phyloP scores from a whole-genome alignment of 139 green algal species.

The Tetradesmus lagerheimii region DNA sequence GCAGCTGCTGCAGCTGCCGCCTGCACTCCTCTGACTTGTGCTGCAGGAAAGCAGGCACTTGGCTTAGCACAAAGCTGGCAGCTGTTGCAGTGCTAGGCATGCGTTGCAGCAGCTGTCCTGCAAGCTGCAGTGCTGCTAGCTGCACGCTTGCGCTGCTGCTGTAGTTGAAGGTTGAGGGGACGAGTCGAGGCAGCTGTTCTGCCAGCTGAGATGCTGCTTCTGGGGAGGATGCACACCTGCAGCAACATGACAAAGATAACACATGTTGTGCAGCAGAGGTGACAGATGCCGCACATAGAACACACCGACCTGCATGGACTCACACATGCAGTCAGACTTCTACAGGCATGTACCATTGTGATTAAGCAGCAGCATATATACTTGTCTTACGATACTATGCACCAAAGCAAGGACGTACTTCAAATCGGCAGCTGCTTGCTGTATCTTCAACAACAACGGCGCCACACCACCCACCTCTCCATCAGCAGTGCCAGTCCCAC shows the following conservation, averaged over 20 bases:
- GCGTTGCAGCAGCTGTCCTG: conserved; percentile 7
- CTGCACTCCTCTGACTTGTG: not conserved
- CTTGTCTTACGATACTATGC: too few relatives aligned
- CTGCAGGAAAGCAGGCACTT: conserved; percentile 5
- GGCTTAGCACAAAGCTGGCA: not conserved
- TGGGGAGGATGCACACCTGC: not conserved
- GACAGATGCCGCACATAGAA: not conserved
- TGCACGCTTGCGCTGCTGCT: not conserved
- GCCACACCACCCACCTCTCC: not conserved
- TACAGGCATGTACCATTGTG: too few relatives aligned
- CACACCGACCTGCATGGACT: not conserved
- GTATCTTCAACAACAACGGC: too few relatives aligned
- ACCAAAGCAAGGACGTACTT: not conserved
- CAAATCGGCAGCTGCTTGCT: not conserved
- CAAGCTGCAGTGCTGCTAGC: conserved; percentile 6
- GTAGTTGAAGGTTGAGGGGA: not conserved
- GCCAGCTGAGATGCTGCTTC: not conserved
- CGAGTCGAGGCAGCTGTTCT: conserved; percentile 15
- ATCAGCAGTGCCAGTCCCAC: conserved; percentile 10
- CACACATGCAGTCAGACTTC: not conserved
- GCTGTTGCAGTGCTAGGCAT: conserved; percentile 1
- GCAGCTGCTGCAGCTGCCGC: conserved; percentile 8
- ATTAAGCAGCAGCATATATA: not conserved
- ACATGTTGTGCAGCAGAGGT: not conserved
- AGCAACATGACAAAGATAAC: not conserved